Conservation (phyloP, 2,329 filamentous ascomycete species). For the Colletotrichum zoysiae region DNA sequence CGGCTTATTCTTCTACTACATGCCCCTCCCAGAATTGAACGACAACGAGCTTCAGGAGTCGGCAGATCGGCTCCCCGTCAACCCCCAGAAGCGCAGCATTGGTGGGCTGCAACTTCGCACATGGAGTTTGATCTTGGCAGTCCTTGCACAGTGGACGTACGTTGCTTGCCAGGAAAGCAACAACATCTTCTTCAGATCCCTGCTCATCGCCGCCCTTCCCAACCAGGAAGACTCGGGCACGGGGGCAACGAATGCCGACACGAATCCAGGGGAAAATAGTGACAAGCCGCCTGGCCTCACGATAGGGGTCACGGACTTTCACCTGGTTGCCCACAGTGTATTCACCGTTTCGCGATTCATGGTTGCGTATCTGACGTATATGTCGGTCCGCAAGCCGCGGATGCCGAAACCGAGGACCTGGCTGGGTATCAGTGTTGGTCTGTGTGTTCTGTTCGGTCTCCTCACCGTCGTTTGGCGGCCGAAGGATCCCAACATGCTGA, state of each 20-base stretch:
- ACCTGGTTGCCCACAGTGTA: constrained; percentile 77
- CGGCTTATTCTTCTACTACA: constrained; percentile 76
- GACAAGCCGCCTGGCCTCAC: constrained; percentile 59
- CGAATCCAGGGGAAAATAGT: constrained; percentile 57
- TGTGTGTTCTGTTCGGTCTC: constrained; percentile 70
- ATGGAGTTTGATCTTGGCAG: constrained; percentile 74
- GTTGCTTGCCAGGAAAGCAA: constrained; percentile 79
- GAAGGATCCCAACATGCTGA: constrained; percentile 61
- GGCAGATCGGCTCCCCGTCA: constrained; percentile 61
- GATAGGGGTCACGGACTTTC: constrained; percentile 72
- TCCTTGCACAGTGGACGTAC: constrained; percentile 83
- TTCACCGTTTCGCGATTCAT: constrained; percentile 82
- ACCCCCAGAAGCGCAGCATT: constrained; percentile 62
- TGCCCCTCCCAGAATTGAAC: constrained; percentile 72
- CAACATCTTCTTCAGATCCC: constrained; percentile 70
- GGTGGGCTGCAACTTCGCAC: constrained; percentile 66
- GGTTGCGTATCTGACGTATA: constrained; percentile 73
- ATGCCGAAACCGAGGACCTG: constrained; percentile 77
- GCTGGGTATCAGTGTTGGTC: constrained; percentile 70
- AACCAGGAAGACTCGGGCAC: constrained; percentile 43
- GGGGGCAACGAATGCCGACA: constrained; percentile 49
- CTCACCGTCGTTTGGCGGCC: constrained; percentile 61
- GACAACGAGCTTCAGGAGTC: constrained; percentile 67
- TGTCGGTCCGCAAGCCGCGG: constrained; percentile 60
- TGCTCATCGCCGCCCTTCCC: constrained; percentile 60